Conservation (phyloP, 768 basidiomycete genomes). For the Suillus placidus region DNA sequence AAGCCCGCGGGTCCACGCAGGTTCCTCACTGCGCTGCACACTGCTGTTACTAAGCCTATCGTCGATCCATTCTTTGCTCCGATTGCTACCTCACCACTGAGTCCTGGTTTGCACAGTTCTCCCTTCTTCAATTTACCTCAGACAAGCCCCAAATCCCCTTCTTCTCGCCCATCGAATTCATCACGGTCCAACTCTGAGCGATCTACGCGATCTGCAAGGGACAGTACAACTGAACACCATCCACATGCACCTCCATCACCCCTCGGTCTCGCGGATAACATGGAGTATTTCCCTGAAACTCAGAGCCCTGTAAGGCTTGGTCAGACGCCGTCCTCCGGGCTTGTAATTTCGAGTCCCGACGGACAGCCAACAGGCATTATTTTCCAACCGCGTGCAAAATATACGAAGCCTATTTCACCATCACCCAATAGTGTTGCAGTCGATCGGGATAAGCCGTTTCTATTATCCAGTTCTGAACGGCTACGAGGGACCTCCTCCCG, state of each 20-base stretch:
- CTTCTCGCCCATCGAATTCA: conserved; percentile 43
- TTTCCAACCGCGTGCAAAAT: conserved; percentile 76
- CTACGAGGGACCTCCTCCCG: conserved; percentile 30
- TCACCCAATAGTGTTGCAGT: conserved; percentile 34
- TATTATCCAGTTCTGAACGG: conserved; percentile 32
- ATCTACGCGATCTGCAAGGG: conserved; percentile 57
- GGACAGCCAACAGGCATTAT: conserved; percentile 95
- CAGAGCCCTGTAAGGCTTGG: conserved; percentile 68
- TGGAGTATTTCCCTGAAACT: conserved; percentile 65
- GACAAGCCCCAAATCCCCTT: conserved; percentile 44
- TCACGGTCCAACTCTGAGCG: conserved; percentile 66
- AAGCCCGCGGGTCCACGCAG: conserved; percentile 96
- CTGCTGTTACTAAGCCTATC: conserved; percentile 80
- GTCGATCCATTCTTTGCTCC: conserved; percentile 92
- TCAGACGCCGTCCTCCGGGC: conserved; percentile 77
- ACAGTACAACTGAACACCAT: conserved; percentile 40
- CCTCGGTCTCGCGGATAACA: conserved; percentile 64
- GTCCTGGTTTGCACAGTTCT: conserved; percentile 60
- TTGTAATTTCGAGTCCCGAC: conserved; percentile 90
- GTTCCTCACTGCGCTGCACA: conserved; percentile 89
- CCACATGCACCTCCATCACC: conserved; percentile 66
- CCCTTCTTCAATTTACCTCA: conserved; percentile 44
- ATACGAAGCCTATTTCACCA: conserved; percentile 33
- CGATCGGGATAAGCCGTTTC: conserved; percentile 49
- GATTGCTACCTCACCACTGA: conserved; percentile 90